Evolutionary conservation across 2,329 filamentous ascomycete species (phyloP).

Genomic region (Metarhizium sp.): DNA sequence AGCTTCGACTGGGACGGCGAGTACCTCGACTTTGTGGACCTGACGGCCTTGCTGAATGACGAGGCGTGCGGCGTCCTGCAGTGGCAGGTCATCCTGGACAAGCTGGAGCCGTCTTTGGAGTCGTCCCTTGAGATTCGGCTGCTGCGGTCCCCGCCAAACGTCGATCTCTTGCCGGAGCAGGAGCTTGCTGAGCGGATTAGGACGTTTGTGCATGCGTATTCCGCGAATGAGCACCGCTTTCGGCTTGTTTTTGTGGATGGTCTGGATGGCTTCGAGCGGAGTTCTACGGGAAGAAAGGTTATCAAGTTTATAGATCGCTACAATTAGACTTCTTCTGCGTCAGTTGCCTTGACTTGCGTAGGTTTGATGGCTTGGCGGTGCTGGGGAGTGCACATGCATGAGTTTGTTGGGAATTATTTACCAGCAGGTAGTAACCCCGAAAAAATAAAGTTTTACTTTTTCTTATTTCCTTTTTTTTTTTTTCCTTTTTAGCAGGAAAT

Average conservation of each 20-base stretch:
- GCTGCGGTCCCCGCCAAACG: constrained; percentile 10
- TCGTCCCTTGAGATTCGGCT: constrained; percentile 16
- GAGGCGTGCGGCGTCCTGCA: constrained; percentile 23
- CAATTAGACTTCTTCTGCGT: constrained; percentile 8
- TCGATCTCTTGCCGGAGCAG: background rate
- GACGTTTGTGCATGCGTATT: constrained; percentile 14
- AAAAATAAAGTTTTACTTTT: too few species aligned
- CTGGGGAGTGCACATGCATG: too few species aligned
- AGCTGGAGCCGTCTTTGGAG: constrained; percentile 16
- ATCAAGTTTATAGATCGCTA: constrained; percentile 24
- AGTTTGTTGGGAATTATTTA: too few species aligned
- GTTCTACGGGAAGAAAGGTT: constrained; percentile 16
- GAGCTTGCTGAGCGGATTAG: constrained; percentile 11
- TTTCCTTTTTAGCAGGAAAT: too few species aligned
- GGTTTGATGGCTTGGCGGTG: too few species aligned
- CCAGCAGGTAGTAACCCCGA: too few species aligned
- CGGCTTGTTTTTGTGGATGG: constrained; percentile 23
- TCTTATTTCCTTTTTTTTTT: too few species aligned
- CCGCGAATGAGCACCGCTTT: constrained; percentile 20
- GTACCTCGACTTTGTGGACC: constrained; percentile 26
- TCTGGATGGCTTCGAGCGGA: constrained; percentile 19
- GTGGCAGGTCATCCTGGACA: constrained; percentile 31
- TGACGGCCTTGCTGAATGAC: constrained; percentile 16
- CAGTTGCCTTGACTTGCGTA: too few species aligned
- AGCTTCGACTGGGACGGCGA: constrained; percentile 32